Evolutionary conservation across 2,329 filamentous ascomycete genomes (phyloP), one percentile per base, ranked within the genome.

Genomic region (Cercospora beticola): DNA sequence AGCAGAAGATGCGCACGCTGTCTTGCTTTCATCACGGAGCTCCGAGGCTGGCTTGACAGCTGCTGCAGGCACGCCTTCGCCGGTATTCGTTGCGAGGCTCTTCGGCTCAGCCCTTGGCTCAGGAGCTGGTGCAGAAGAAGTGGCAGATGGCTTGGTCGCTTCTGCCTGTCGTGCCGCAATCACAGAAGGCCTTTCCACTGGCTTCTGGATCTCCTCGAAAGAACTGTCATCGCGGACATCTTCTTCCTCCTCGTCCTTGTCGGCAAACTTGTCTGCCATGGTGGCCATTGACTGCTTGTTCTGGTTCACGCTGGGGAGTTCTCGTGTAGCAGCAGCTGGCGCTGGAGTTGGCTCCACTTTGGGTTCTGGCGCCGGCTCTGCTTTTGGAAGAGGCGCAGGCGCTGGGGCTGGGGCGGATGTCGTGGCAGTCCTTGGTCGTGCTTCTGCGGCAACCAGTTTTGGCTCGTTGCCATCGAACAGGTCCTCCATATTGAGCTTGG

Each of bases 401-500:
- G 77, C 71, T 21, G 78, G 79, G 12, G 82, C 77, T 16, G 69
- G 63, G 21, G 75, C 67, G 16, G 54, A 28, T 59, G 72, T 33
- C 30, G 75, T 76, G n/a, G 74, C 54, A 30, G 52, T 40, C 49
- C 72, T 73, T 26, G 90, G 83, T 79, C 89, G 91, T 79, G 88
- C 89, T 74, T 92, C 88, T 6, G 89, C 83, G 5, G 90, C 78
- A 18, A 97, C 86, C 81, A 97, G 93, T 74, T 91, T 88, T 4
- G 93, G 89, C 5, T 89, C 91, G 70, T 87, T 87, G 65, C 94
- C 94, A 49, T 97, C 93, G 80, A 96, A 98, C 59, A 98, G 81
- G 75, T 92, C 94, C 81, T 96, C 94, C 75, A 99, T 88, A 73
- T 95, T 94, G 78, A 99, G 94, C 86, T 97, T 98, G 69, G 93